Base-by-base conservation (phyloP, 208 protist species). In the Strigomonas culicis region DNA sequence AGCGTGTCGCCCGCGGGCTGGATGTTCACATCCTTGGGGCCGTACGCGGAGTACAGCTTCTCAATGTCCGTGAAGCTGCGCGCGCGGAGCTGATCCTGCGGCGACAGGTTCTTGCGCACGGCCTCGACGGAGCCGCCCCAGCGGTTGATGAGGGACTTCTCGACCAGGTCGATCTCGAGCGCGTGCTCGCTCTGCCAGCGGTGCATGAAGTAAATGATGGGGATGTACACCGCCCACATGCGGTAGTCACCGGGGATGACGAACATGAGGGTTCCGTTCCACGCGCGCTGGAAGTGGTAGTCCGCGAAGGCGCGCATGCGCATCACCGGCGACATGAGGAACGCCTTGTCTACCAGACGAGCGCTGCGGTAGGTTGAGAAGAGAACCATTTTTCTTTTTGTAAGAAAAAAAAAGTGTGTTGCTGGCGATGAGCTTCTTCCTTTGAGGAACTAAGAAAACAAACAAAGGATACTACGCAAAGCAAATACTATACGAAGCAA, bases 181-280 rank as follows among this genome's bases (percentile, higher is more conserved):
- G 66, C 76, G 80, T 93, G 85, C 44, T 92, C 84, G 47, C 72
- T 84, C 63, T 95, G 88, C 84, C 83, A 92, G 83, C 90, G 90
- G 72, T 93, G 85, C 52, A 84, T 75, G 70, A 82, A 92, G 77
- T 93, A 93, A 53, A 92, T 88, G 39, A 86, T 47, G 24, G 81
- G 82, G 41, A 92, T 80, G 70, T 71, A 76, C 27, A 77, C 76
- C 4, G 80, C 78, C 72, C 80, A 93, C 32, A 92, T 64, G 47
- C 87, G 86, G 61, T 82, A 75, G 69, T 96, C 90, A n/a, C 86
- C 85, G 10, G 87, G 86, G 39, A 94, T 52, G 22, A 74, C 52
- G 81, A 80, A 92, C 68, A 84, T 76, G 46, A 87, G 69, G 31
- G 72, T 80, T 24, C 78, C 78, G 67, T 81, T 89, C 87, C 90